These are phyloP conservation scores for Rhizopus delemar DNA, from an alignment of 371 early-diverging fungal species.

Conservation along the genomic window DNA sequence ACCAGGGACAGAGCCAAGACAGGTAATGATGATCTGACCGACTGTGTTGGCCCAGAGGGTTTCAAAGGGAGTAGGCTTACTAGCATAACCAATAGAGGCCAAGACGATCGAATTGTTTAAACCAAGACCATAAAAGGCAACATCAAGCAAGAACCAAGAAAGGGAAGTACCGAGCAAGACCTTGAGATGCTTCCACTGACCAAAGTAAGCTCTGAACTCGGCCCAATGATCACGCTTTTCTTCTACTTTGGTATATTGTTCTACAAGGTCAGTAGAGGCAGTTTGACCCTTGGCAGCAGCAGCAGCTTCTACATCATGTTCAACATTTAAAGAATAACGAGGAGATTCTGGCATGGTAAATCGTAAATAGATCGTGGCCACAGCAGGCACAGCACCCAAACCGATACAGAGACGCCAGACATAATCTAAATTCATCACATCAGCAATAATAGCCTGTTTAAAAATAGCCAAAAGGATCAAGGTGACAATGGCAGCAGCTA, in stretches of 20 bases:
- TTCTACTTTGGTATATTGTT: constrained; percentile 48
- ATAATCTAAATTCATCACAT: constrained; percentile 73
- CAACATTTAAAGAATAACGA: constrained; percentile 79
- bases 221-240: constrained; percentile 53
- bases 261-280: constrained; percentile 33
- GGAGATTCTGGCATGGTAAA: constrained; percentile 94
- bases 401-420: constrained; percentile 87
- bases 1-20: constrained; percentile 86
- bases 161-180: constrained; percentile 77
- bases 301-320: constrained; percentile 68
- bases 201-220: constrained; percentile 74
- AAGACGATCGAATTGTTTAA: constrained; percentile 79
- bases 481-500: constrained; percentile 75
- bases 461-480: constrained; percentile 70
- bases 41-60: constrained; percentile 64
- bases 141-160: constrained; percentile 85
- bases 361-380: constrained; percentile 83
- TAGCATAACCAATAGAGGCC: constrained; percentile 67
- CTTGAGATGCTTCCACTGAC: constrained; percentile 76
- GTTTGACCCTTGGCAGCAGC: constrained; percentile 55
- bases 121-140: constrained; percentile 88
- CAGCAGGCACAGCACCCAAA: constrained; percentile 83
- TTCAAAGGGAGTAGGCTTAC: constrained; percentile 53
- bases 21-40: constrained; percentile 82
- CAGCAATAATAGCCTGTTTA: constrained; percentile 61